Evolutionary conservation across 1,284 basidiomycete species (phyloP).

Genomic region (Ustilago bromivora): DNA sequence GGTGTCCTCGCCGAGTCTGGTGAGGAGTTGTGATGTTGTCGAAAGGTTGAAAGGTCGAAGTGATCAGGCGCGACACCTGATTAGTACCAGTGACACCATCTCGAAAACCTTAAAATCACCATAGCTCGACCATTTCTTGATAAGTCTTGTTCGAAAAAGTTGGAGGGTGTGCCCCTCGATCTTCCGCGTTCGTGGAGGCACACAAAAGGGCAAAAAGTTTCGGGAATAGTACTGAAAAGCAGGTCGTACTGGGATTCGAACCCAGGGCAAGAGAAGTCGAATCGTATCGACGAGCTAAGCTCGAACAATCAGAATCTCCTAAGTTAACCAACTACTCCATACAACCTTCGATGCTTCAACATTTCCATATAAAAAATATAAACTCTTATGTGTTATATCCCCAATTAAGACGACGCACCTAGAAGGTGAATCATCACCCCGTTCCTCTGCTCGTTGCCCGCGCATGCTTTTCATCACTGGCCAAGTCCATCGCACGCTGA

Average conservation of each 20-base stretch:
- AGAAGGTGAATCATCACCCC: slow-evolving; percentile 26
- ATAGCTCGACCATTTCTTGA: neutral
- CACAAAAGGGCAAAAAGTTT: slow-evolving; percentile 14
- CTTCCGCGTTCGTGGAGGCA: neutral
- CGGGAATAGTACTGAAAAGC: neutral
- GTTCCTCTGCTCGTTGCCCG: neutral
- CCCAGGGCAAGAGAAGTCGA: slow-evolving; percentile 56
- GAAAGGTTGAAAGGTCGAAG: too few relatives aligned
- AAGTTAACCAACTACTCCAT: slow-evolving; percentile 59
- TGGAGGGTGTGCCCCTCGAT: neutral
- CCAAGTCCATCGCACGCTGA: neutral
- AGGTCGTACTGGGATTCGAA: slow-evolving; percentile 59
- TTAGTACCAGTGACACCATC: neutral
- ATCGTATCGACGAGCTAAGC: slow-evolving; percentile 8
- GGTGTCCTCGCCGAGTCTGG: too few relatives aligned
- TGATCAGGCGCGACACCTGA: too few relatives aligned
- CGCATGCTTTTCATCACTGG: neutral
- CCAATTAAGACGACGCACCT: neutral
- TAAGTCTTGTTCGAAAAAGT: neutral
- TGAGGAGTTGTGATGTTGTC: too few relatives aligned
- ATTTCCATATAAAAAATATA: neutral
- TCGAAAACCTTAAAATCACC: neutral
- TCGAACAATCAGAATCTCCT: slow-evolving; percentile 49
- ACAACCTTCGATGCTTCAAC: slow-evolving; percentile 26
- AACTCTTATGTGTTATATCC: fast-evolving